Conservation (phyloP, 139 green algal species). For the Pycnococcus provasolii region DNA sequence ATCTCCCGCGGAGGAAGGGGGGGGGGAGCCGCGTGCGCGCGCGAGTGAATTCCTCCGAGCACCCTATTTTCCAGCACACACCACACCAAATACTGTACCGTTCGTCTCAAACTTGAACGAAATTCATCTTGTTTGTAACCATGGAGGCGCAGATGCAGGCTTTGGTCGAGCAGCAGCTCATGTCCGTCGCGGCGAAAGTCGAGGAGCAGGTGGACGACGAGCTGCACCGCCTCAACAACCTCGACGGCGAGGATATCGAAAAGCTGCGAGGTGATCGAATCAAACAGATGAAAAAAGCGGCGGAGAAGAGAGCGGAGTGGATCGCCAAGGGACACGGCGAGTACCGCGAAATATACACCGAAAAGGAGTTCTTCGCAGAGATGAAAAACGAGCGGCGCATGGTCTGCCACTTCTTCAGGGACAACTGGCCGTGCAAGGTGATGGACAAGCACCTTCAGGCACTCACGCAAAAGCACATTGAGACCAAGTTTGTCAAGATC, state of each 20-base stretch:
- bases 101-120: too few relatives aligned
- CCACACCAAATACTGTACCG: too few relatives aligned
- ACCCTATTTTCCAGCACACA: too few relatives aligned
- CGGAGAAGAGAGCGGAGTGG: slow-evolving; percentile 72
- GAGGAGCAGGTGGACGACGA: slow-evolving; percentile 77
- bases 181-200: slow-evolving; percentile 53
- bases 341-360: slow-evolving; percentile 58
- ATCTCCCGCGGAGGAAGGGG: too few relatives aligned
- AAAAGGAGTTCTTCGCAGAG: slow-evolving; percentile 89
- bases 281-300: slow-evolving; percentile 43
- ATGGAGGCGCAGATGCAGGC: slow-evolving; percentile 11
- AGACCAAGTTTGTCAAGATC: slow-evolving; percentile 83
- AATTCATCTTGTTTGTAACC: too few relatives aligned
- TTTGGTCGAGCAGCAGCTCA: slow-evolving; percentile 44
- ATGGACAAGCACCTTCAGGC: slow-evolving; percentile 72
- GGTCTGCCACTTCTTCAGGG: slow-evolving; percentile 79
- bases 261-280: slow-evolving; percentile 49
- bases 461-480: slow-evolving; percentile 59
- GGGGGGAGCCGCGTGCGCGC: too few relatives aligned
- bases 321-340: slow-evolving; percentile 75
- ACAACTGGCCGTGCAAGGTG: slow-evolving; percentile 82
- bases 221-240: slow-evolving; percentile 73
- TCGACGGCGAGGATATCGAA: slow-evolving; percentile 82
- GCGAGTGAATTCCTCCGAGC: too few relatives aligned
- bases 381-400: slow-evolving; percentile 86